Percentiles rank a stretch among this genome's conserved stretches.
Evolutionary conservation across 345 rosid genomes (phyloP).

Genomic region (Salix suchowensis): DNA sequence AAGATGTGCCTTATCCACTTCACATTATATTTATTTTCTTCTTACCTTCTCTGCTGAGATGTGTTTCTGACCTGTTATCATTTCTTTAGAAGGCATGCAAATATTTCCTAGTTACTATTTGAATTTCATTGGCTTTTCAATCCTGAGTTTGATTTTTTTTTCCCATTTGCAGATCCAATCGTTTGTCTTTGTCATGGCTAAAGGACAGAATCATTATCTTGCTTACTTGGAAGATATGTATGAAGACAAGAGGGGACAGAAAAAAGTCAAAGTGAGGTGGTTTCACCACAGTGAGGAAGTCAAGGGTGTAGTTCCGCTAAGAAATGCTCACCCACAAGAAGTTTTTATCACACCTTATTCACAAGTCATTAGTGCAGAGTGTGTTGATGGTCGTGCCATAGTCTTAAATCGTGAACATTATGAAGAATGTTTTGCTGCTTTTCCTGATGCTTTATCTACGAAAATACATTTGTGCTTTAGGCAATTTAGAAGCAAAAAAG

Average conservation of each 20-base stretch:
- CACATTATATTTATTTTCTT: too few species aligned
- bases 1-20: neutral
- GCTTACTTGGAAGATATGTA: conserved; percentile 98
- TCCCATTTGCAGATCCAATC: conserved; percentile 63
- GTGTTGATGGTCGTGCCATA: conserved; percentile 88
- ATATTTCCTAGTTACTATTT: neutral
- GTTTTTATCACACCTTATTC: conserved; percentile 87
- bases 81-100: neutral
- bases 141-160: conserved; percentile 17
- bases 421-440: conserved; percentile 56
- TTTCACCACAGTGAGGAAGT: conserved; percentile 87
- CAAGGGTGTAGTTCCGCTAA: conserved; percentile 63
- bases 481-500: conserved; percentile 73
- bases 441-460: conserved; percentile 58
- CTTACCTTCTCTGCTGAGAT: too few species aligned
- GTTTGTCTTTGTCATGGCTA: conserved; percentile 91
- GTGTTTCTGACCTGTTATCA: neutral
- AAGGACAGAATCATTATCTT: conserved; percentile 71
- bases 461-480: conserved; percentile 73
- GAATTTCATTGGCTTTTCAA: conserved; percentile 5
- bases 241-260: conserved; percentile 89
- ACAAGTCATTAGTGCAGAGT: conserved; percentile 96
- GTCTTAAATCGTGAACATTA: conserved; percentile 80
- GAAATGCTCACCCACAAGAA: conserved; percentile 81
- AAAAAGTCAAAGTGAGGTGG: conserved; percentile 96